Evolutionary conservation across 2,329 filamentous ascomycete genomes (phyloP), one percentile per base, ranked within the genome.

Genomic region (Ceratocystiopsis minuta): DNA sequence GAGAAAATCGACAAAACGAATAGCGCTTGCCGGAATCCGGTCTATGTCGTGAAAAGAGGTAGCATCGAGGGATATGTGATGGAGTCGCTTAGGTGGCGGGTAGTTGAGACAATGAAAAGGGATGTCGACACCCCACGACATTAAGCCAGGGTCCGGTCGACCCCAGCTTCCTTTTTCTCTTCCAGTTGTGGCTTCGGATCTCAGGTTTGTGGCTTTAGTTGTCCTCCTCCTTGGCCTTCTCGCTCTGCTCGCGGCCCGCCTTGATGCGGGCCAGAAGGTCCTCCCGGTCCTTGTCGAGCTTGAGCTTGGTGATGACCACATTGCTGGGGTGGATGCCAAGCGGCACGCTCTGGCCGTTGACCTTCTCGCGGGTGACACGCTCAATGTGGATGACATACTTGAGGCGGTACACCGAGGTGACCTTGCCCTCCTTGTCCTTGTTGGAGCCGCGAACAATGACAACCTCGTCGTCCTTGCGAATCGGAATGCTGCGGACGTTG

Each of bases 341-440:
- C 51, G 88, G 88, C 44, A 96, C 87, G 63, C 78, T 82, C 74
- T 95, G 87, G 68, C 90, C 88, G 65, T 86, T 90, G 65, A 77
- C 81, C 81, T 98, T 98, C 68, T 98, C 90, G 63, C 87, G 85
- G 66, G 79, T 79, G 63, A 98, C 80, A 59, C 88, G 85, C 78
- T 95, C 88, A 65, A 98, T 67, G 78, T 96, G 88, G 63, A 98
- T 80, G 62, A 86, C 75, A 70, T 90, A 98, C 71, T 96, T 96
- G 60, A 94, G 81, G 66, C 86, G 85, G 80, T 94, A 98, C 65
- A 96, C 88, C 59, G 83, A 85, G 58, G 80, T 87, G 69, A 98
- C 75, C 75, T 96, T 96, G 73, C 90, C 90, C 74, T 96, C 88
- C 60, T 86, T 85, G 62, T 88, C 90, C 77, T 96, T 96, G 77